Evolutionary conservation across 352 stramenopile genomes (phyloP), one percentile per base, ranked within the genome.

Genomic region (Globisporangium nunn): DNA sequence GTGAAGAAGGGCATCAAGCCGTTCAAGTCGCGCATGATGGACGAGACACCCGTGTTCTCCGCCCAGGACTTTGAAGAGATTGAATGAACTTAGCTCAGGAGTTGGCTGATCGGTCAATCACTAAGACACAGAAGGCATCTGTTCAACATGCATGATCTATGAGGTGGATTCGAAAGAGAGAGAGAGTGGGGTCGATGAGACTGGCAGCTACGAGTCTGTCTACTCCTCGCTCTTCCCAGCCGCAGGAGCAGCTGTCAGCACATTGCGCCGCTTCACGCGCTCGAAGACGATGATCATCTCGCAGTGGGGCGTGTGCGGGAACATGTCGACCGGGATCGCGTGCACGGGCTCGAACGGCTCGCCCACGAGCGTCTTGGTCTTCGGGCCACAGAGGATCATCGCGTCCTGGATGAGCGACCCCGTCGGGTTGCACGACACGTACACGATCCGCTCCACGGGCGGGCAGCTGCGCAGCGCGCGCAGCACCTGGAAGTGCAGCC

Each of bases 251-350:
- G 56, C 28, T 8, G 41, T 51, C 3, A 52, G 57, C 54, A 50
- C 45, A 47, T 69, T 66, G 37, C 63, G 59, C n/a, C 55, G 44
- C 56, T 78, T 74, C 43, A 80, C 72, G 37, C 89, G 85, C 59
- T 99, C 96, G 66, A 99, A 99, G 7, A 98, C 91, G 65, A 98
- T 97, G 44, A 99, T 94, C 82, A 99, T 96, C 75, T 99, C 97
- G 69, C 93, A 98, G 79, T 99, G 97, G 33, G 81, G 78, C 15
- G 96, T 99, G 64, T 98, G 89, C 1, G 97, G 97, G 71, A 99
- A 99, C 91, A 99, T 98, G 73, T 99, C 97, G 37, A 99, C 96
- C 2, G 96, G 96, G 44, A 95, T 90, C 7, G 93, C 90, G 57
- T 92, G 79, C 35, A 97, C 91, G 15, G 90, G 86, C 48, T 85